phyloP scores from a whole-genome alignment of 2,329 filamentous ascomycete species.

The Thermomyces lanuginosus region DNA sequence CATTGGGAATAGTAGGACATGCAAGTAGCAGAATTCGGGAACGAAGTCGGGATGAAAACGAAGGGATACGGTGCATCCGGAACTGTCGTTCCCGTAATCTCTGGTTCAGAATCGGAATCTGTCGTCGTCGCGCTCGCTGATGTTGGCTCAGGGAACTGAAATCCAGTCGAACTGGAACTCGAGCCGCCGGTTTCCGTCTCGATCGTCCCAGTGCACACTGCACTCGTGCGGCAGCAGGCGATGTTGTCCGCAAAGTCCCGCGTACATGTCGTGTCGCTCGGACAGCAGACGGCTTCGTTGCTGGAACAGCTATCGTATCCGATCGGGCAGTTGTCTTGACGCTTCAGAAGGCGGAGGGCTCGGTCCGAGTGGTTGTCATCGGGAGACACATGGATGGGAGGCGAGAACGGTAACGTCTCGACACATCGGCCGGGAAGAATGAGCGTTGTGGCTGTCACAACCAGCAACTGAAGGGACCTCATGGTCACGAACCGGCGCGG shows the following conservation, averaged over 20 bases:
- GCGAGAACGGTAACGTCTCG: conserved; percentile 16
- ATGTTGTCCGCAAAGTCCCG: conserved; percentile 41
- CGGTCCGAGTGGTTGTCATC: conserved; percentile 1
- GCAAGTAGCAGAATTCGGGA: conserved; percentile 35
- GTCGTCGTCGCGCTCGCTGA: conserved; percentile 14
- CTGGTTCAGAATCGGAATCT: conserved; percentile 19
- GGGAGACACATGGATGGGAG: conserved; percentile 11
- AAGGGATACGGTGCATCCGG: conserved; percentile 37
- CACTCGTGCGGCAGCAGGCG: conserved; percentile 44
- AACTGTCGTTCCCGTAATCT: conserved; percentile 34
- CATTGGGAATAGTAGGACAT: conserved; percentile 39
- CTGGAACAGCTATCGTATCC: conserved; percentile 38
- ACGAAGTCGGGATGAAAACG: conserved; percentile 37
- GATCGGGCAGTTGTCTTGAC: conserved; percentile 31
- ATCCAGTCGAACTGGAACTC: conserved; percentile 11
- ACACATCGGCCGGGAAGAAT: conserved; percentile 15
- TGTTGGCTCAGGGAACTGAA: conserved; percentile 20
- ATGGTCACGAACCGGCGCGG: no score
- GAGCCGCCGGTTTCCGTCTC: conserved; percentile 9
- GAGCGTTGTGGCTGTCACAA: no score
- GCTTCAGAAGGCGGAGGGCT: conserved; percentile 17
- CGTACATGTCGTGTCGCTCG: conserved; percentile 36
- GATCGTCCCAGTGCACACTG: conserved; percentile 40
- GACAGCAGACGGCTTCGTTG: conserved; percentile 41
- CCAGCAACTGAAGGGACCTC: no score